These are phyloP conservation scores for Orbilia javanica DNA, from an alignment of 2,329 filamentous ascomycete species.

Conservation along the genomic window DNA sequence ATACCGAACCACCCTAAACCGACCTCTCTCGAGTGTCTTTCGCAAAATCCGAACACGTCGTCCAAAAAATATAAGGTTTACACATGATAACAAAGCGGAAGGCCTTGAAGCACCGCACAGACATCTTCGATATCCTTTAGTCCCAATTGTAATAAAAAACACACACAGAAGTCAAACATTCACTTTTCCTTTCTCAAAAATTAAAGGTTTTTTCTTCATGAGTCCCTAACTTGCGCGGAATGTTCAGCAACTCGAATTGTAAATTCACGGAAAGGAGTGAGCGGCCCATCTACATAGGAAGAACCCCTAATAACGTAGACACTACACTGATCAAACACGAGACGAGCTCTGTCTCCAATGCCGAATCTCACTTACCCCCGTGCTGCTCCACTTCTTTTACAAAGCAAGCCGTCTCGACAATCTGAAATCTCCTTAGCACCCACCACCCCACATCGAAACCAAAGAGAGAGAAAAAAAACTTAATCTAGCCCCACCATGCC, in stretches of 20 bases:
- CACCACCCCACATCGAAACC: constrained; percentile 22
- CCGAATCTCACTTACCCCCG: constrained; percentile 2
- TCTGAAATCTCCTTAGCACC: constrained; percentile 40
- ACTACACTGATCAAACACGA: constrained; percentile 22
- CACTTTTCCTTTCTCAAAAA: constrained; percentile 1
- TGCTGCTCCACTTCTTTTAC: constrained; percentile 16
- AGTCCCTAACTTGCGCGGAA: constrained; percentile 22
- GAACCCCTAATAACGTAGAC: not conserved
- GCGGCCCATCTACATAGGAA: not conserved
- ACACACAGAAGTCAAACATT: not conserved
- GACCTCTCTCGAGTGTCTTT: constrained; percentile 1
- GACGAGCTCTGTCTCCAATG: constrained; percentile 40
- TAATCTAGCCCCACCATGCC: constrained; percentile 10
- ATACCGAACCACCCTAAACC: not conserved
- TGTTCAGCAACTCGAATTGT: constrained; percentile 16
- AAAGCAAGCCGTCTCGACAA: constrained; percentile 39
- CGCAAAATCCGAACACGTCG: constrained; percentile 18
- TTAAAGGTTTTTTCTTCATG: not conserved
- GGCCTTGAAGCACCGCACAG: constrained; percentile 29
- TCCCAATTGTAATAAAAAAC: constrained; percentile 10
- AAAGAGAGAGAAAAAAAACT: constrained; percentile 6
- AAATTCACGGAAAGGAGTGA: constrained; percentile 30
- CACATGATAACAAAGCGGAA: constrained; percentile 41
- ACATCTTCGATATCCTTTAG: constrained; percentile 27
- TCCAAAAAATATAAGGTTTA: constrained; percentile 38